phyloP scores from a whole-genome alignment of 345 rosid species.

The Turritis glabra region DNA sequence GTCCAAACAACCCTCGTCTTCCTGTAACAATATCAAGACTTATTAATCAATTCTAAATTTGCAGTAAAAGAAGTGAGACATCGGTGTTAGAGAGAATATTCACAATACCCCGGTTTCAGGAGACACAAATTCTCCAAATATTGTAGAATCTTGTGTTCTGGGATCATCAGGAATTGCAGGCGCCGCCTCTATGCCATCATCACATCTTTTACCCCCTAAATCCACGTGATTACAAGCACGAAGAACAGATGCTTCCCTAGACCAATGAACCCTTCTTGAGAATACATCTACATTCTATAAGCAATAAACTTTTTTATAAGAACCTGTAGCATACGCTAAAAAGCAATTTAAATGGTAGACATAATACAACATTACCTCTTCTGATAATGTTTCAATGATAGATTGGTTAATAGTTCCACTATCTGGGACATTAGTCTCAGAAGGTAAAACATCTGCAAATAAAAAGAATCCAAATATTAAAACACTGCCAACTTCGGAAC shows the following conservation, averaged over 20 bases:
- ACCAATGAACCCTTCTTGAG: constrained; percentile 3
- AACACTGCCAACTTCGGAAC: not conserved
- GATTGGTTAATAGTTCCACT: constrained; percentile 1
- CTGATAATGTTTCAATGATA: not conserved
- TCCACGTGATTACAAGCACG: constrained; percentile 14
- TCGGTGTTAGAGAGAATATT: not conserved
- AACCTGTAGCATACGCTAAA: not conserved
- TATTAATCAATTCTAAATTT: not conserved
- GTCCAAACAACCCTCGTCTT: constrained; percentile 39
- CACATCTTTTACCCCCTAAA: not conserved
- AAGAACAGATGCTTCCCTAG: constrained; percentile 4
- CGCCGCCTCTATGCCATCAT: constrained; percentile 16
- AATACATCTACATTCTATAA: constrained; percentile 32
- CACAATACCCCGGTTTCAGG: constrained; percentile 21
- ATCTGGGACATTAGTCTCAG: constrained; percentile 14
- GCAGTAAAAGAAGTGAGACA: constrained; percentile 9
- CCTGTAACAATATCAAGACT: constrained; percentile 25
- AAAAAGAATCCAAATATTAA: not conserved
- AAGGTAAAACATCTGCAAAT: constrained; percentile 16
- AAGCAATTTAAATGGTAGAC: not conserved
- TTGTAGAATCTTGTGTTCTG: constrained; percentile 19
- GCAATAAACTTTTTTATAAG: not conserved
- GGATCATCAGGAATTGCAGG: constrained; percentile 12
- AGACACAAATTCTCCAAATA: constrained; percentile 13
- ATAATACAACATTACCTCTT: constrained; percentile 15